phyloP scores from a whole-genome alignment of 148 eudicot species.

The Fagopyrum tataricum region DNA sequence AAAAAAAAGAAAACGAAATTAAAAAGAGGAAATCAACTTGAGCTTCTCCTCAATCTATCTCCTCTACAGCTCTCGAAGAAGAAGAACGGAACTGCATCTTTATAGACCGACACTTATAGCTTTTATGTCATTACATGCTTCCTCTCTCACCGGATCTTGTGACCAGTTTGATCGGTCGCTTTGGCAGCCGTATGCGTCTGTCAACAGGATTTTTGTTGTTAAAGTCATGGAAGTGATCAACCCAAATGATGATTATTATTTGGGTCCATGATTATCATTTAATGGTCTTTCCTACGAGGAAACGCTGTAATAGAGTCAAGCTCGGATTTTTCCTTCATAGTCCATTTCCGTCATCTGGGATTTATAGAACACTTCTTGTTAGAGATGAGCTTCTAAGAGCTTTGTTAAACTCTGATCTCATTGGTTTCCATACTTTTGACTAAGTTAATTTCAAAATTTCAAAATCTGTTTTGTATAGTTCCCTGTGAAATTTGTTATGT shows the following conservation, averaged over 20 bases:
- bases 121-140: constrained; percentile 86
- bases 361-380: constrained; percentile 18
- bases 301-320: constrained; percentile 17
- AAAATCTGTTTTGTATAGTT: too few relatives aligned
- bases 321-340: constrained; percentile 21
- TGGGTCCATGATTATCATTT: constrained; percentile 22
- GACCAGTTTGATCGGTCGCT: constrained; percentile 53
- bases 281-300: constrained; percentile 20
- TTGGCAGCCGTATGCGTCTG: constrained; percentile 21
- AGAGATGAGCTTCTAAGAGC: constrained; percentile 17
- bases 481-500: too few relatives aligned
- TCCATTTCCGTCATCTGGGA: constrained; percentile 21
- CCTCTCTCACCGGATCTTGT: constrained; percentile 75
- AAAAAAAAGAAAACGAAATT: too few relatives aligned
- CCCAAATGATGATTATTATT: constrained; percentile 19
- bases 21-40: too few relatives aligned
- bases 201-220: constrained; percentile 21
- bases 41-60: too few relatives aligned
- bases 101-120: constrained; percentile 81
- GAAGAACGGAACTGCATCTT: too few relatives aligned
- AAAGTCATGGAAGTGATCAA: constrained; percentile 22
- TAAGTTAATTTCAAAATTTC: too few relatives aligned
- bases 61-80: too few relatives aligned
- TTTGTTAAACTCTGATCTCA: constrained; percentile 15
- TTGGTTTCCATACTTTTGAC: constrained; percentile 21